Conservation (phyloP, 2,329 filamentous ascomycete species). For the Sporothrix euskadiensis region DNA sequence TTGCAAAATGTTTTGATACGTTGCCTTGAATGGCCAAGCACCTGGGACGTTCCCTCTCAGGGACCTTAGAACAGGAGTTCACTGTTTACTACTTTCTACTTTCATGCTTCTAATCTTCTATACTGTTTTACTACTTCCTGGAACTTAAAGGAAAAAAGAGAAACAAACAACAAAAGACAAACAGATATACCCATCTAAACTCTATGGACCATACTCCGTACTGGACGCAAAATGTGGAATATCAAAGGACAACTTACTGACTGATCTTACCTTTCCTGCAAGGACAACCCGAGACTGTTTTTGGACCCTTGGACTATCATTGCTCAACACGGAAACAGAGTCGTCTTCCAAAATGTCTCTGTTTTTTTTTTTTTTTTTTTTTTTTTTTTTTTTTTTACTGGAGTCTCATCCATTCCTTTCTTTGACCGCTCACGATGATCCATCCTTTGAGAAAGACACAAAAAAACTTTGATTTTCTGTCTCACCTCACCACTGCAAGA, state of each 20-base stretch:
- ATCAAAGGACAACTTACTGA: too few relatives aligned
- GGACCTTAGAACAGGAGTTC: constrained; percentile 12
- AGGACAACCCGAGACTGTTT: not conserved
- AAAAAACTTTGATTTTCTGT: not conserved
- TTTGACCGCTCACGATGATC: constrained; percentile 4
- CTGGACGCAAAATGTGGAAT: not conserved
- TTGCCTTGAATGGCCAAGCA: not conserved
- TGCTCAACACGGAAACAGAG: not conserved
- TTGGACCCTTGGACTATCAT: constrained; percentile 16
- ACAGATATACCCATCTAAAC: not conserved
- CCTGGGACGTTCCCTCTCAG: not conserved
- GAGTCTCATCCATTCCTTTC: not conserved
- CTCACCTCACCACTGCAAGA: constrained; percentile 3
- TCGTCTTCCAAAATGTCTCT: not conserved
- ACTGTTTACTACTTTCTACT: not conserved
- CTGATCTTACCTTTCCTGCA: not conserved
- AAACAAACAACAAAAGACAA: not conserved
- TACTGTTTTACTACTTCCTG: not conserved
- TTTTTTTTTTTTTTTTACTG: not conserved
- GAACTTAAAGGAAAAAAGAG: not conserved
- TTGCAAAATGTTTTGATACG: not conserved
- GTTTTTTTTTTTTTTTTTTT: not conserved
- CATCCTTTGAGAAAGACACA: not conserved
- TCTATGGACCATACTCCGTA: not conserved
- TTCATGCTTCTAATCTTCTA: not conserved